A percentile compares a stretch with the other conserved stretches of the same genome.
These are phyloP conservation scores for Fusarium sp. DNA, from an alignment of 2,329 filamentous ascomycete genomes.

Conservation along the genomic window DNA sequence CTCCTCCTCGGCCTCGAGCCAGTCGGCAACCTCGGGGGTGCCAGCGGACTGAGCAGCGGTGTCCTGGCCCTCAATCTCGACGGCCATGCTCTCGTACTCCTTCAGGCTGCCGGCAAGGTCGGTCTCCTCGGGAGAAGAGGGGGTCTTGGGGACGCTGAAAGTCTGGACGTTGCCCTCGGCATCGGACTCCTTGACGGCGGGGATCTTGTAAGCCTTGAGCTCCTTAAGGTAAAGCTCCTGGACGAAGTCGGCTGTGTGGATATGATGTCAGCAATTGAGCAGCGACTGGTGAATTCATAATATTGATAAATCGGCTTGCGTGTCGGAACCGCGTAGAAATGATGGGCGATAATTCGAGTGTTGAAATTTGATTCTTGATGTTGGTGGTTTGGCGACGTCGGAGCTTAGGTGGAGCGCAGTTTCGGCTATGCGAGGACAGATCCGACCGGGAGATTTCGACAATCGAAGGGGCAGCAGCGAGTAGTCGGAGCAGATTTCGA, in stretches of 20 bases:
- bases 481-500: not conserved
- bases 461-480: constrained; percentile 15
- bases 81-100: constrained; percentile 93
- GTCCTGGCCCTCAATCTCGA: constrained; percentile 93
- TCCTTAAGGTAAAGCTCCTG: constrained; percentile 98
- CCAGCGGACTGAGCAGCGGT: constrained; percentile 72
- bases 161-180: constrained; percentile 91
- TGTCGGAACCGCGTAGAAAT: not conserved
- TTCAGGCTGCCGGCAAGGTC: constrained; percentile 93
- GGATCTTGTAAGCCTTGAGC: constrained; percentile 94
- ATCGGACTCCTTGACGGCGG: constrained; percentile 86
- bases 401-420: constrained; percentile 50
- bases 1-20: constrained; percentile 87
- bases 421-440: constrained; percentile 48
- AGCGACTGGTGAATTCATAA: constrained; percentile 1
- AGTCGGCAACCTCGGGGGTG: constrained; percentile 74
- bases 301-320: constrained; percentile 4
- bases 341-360: not conserved
- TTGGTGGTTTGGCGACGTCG: constrained; percentile 45
- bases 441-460: constrained; percentile 39
- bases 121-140: constrained; percentile 91
- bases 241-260: constrained; percentile 86
- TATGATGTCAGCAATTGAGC: constrained; percentile 49
- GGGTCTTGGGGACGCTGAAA: constrained; percentile 85
- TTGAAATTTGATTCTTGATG: constrained; percentile 4